Base-by-base conservation (phyloP, 495 filamentous ascomycete genomes). In the Aspergillus campestris region DNA sequence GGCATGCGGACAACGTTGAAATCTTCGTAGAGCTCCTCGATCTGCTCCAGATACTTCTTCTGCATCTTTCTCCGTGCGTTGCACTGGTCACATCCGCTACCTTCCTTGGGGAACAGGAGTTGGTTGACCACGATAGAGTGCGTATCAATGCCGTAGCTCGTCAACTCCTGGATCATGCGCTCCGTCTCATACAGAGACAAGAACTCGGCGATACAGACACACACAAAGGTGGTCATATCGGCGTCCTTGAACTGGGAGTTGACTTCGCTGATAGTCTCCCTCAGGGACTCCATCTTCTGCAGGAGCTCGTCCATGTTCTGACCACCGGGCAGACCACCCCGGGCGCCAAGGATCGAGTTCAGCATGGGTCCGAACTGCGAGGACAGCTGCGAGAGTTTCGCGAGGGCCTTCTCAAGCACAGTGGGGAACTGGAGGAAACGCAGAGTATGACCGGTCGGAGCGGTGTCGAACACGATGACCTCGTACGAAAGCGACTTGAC, bases 1-100 rank as follows among this genome's bases (percentile, higher is more conserved):
- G 92, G 92, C 87, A 96, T 95, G 70, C 88, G 89, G 37, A 99
- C 91, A 30, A 99, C 91, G 62, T 99, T 95, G 65, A 99, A 99
- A 61, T 99, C 92, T 52, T 96, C 90, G 56, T 99, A 99, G 40
- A 99, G 67, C 72, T 99, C 94, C 67, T 95, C 89, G 50, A 97
- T 97, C 72, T 99, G 92, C 56, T 95, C 91, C 15, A 99, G 71
- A 58, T 99, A 99, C 67, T 99, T 99, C 81, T 91, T 94, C 73
- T 99, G 92, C 92, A 99, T 99, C 71, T 89, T 89, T 57, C 91
- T 76, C 45, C 92, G 73, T 27, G 92, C 87, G 56, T 88, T 95
- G 66, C 92, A 99, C 70, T 99, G 92, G 39, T 95, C 88, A 64
- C 92, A 99, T 30, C 79, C 75, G 56, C 83, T 92, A 15, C 82